Percentiles rank a stretch among this genome's conserved stretches.
Conservation (phyloP, 129 eudicot genomes). For the Silybum marianum region DNA sequence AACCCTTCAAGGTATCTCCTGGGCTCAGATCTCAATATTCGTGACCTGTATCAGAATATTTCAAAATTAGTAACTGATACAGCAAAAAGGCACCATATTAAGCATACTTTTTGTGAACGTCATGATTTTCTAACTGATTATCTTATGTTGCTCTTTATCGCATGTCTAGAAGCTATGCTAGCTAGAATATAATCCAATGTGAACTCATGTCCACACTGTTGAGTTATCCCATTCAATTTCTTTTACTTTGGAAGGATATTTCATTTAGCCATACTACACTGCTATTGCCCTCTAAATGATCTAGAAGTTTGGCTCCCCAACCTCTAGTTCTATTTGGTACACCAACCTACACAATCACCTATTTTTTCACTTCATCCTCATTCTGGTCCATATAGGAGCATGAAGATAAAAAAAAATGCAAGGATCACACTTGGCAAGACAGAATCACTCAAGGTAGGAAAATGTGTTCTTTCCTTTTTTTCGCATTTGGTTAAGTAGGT, state of each 20-base stretch:
- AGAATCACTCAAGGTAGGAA: neutral
- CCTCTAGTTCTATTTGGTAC: neutral
- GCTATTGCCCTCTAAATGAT: conserved; percentile 9
- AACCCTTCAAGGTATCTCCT: conserved; percentile 29
- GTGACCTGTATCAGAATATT: conserved; percentile 37
- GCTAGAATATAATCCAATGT: conserved; percentile 7
- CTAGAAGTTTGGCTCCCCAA: neutral
- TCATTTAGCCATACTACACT: neutral
- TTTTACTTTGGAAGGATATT: neutral
- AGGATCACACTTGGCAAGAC: neutral
- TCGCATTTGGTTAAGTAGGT: conserved; percentile 1
- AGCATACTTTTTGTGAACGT: neutral
- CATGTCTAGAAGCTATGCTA: conserved; percentile 8
- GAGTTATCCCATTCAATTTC: neutral
- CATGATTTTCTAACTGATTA: neutral
- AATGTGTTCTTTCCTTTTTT: neutral
- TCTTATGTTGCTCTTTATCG: neutral
- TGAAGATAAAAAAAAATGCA: neutral
- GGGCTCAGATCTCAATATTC: conserved; percentile 8
- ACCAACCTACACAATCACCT: conserved; percentile 17
- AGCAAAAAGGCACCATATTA: neutral
- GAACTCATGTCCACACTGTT: neutral
- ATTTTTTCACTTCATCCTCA: conserved; percentile 9
- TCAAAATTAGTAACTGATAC: neutral
- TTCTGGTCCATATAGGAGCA: neutral